Conservation (phyloP, 2,329 filamentous ascomycete species). For the Fusarium abutilonis region DNA sequence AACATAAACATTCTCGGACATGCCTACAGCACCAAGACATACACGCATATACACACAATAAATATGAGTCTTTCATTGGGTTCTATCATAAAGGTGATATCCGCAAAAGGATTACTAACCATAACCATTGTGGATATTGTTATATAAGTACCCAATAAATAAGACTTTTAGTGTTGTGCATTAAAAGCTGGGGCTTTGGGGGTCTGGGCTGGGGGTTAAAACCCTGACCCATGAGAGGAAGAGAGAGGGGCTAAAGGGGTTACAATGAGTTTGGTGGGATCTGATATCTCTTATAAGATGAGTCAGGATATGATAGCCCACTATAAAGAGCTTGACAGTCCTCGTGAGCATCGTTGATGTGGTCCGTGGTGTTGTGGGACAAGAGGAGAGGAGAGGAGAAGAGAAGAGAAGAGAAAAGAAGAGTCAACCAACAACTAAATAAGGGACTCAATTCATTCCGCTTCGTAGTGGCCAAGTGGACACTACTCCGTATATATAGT, state of each 20-base stretch:
- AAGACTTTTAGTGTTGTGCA: slow-evolving; percentile 15
- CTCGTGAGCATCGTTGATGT: slow-evolving; percentile 2
- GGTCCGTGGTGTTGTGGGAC: slow-evolving; percentile 16
- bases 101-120: not conserved
- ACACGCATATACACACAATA: not conserved
- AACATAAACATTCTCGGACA: not conserved
- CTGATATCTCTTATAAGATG: slow-evolving; percentile 1
- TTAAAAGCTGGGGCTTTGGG: slow-evolving; percentile 7
- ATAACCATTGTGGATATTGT: slow-evolving; percentile 7
- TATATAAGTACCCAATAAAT: not conserved
- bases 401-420: not conserved
- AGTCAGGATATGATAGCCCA: slow-evolving; percentile 6
- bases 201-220: not conserved
- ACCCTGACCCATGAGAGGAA: not conserved
- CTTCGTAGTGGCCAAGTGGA: not conserved
- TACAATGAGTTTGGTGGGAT: not conserved
- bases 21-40: not conserved
- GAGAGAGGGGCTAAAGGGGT: not conserved
- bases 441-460: not conserved
- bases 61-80: not conserved
- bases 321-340: not conserved
- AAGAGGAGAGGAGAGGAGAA: not conserved
- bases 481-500: too few species aligned
- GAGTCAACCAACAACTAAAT: too few species aligned
- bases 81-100: slow-evolving; percentile 1